These are phyloP conservation scores for Capsicum chinense DNA, from an alignment of 257 asterid genomes.

Conservation along the genomic window DNA sequence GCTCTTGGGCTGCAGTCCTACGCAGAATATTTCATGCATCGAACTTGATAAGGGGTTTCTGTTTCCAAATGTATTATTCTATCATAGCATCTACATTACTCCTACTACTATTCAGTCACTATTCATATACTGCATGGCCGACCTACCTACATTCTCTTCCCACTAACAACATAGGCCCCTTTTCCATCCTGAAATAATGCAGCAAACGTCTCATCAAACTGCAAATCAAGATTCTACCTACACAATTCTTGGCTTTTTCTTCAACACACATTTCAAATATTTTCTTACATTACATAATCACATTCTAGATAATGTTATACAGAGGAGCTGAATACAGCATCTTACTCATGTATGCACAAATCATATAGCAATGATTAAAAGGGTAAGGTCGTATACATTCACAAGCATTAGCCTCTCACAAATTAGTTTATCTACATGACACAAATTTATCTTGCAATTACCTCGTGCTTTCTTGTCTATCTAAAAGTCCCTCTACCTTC, in stretches of 20 bases:
- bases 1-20: not conserved
- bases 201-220: slow-evolving; percentile 22
- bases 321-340: not conserved
- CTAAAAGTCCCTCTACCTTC: no score
- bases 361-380: not conserved
- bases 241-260: not conserved
- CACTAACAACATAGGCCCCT: not conserved
- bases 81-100: not conserved
- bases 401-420: not conserved
- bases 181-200: slow-evolving; percentile 6
- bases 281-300: not conserved
- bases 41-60: not conserved
- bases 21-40: not conserved
- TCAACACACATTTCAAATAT: not conserved
- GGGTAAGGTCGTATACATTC: not conserved
- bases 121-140: slow-evolving; percentile 17
- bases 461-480: not conserved
- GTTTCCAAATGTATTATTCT: not conserved
- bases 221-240: not conserved
- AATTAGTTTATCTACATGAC: not conserved
- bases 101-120: not conserved
- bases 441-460: not conserved
- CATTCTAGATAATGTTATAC: not conserved
- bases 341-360: not conserved
- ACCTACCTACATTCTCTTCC: slow-evolving; percentile 24